A percentile compares a stretch with the other conserved stretches of the same genome.
Conservation (phyloP, 148 eudicot species). For the Arbutus unedo region DNA sequence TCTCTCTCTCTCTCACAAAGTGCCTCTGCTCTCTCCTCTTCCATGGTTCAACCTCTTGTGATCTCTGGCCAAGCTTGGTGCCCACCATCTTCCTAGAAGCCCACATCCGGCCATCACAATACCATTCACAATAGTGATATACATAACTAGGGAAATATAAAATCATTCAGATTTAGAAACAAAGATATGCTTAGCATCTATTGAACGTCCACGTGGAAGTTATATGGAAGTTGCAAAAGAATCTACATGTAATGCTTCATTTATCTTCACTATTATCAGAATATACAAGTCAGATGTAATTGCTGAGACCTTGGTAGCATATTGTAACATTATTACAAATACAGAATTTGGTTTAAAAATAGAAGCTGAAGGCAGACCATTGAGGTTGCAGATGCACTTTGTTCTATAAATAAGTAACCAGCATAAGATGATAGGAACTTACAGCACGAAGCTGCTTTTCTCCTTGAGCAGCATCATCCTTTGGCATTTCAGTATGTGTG, state of each 20-base stretch:
- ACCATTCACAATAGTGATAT: neutral
- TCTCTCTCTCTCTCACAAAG: no score
- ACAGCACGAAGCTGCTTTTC: constrained; percentile 56
- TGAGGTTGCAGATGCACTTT: neutral
- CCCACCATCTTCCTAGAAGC: no score
- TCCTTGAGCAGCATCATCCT: constrained; percentile 24
- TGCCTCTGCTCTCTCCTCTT: no score
- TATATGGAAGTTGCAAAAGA: neutral
- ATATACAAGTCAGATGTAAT: neutral
- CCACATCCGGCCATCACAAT: no score
- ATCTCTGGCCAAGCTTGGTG: no score
- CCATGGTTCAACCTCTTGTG: no score
- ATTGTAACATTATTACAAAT: neutral
- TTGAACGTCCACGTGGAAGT: neutral
- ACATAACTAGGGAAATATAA: neutral
- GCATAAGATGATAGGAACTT: constrained; percentile 32
- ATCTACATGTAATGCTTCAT: neutral
- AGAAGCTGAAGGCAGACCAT: neutral
- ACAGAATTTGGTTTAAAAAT: neutral
- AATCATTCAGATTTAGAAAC: neutral
- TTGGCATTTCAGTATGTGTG: constrained; percentile 27
- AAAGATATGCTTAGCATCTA: neutral
- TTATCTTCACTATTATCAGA: neutral
- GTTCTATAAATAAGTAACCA: neutral
- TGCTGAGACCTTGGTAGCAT: neutral